Base-by-base conservation (phyloP, 2,329 filamentous ascomycete species). In the Pestalotiopsis fici region DNA sequence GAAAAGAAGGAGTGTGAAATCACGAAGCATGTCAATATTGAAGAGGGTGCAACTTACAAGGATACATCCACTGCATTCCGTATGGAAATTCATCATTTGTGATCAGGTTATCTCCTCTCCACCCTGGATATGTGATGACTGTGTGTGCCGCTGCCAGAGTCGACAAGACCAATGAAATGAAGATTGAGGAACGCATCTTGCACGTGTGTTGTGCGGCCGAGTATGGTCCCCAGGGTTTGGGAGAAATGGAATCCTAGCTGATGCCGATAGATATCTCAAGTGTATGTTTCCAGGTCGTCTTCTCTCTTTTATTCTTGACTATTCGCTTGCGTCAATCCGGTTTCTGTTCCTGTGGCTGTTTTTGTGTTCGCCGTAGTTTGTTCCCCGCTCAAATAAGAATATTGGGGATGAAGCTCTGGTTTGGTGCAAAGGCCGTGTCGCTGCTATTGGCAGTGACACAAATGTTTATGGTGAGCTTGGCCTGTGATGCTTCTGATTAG, bases 11-110 rank as follows among this genome's bases (percentile, higher is more conserved):
- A 35, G 31, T 35, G 11, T 21, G 6, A 56, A 1, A 56, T 2
- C 3, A 7, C 1, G 13, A 12, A n/a, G n/a, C 3, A 21, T 59
- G 18, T 35, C n/a, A n/a, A n/a, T 2, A 15, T 27, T 23, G 27
- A 18, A 21, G 60, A 25, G 13, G 3, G 4, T 27, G n/a, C n/a
- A 28, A 59, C 93, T 82, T 84, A 97, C 94, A 98, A 80, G 95
- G 94, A 83, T 97, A 97, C 78, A 91, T 90, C 94, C 94, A 98
- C 83, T 97, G 92, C 93, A 96, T 95, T 81, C 94, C 95, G 72
- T 93, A 97, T 1, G 94, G 94, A 73, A 89, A 96, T 0, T 87
- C 90, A 2, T 88, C 89, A 78, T 94, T 97, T 56, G 91, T 92
- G 76, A 91, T 87, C 70, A 97, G 87, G 78, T 94, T 97, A 83